Conservation (phyloP, 2,329 filamentous ascomycete genomes). For the Colletotrichum higginsianum region DNA sequence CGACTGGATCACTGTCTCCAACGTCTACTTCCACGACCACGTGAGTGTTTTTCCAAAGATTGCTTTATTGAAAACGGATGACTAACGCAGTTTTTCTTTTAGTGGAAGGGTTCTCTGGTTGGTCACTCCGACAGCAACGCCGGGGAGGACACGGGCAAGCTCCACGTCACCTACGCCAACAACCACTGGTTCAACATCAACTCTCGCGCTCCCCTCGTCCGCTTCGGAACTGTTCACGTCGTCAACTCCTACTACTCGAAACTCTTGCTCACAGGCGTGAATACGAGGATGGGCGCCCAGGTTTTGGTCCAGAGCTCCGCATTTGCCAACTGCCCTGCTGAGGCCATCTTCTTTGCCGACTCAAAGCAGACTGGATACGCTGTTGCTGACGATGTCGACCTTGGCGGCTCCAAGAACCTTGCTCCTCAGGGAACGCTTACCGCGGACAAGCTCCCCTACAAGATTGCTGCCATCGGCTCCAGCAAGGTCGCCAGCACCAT, state of each 20-base stretch:
- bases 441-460: conserved; percentile 65
- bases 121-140: conserved; percentile 73
- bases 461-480: conserved; percentile 57
- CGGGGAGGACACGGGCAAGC: conserved; percentile 70
- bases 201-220: conserved; percentile 71
- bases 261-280: conserved; percentile 63
- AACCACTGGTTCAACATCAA: conserved; percentile 75
- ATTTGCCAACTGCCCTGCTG: conserved; percentile 57
- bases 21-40: conserved; percentile 62
- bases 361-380: conserved; percentile 57
- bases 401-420: conserved; percentile 61
- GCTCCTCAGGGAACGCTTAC: conserved; percentile 63
- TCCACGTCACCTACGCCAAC: conserved; percentile 73
- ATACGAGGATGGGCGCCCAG: conserved; percentile 67
- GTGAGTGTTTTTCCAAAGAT: neutral
- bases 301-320: conserved; percentile 67
- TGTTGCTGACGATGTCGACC: conserved; percentile 55
- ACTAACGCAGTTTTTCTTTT: conserved; percentile 54
- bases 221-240: conserved; percentile 73
- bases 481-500: conserved; percentile 59
- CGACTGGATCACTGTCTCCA: conserved; percentile 60
- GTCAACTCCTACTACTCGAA: conserved; percentile 60
- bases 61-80: neutral
- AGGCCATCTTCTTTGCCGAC: conserved; percentile 53
- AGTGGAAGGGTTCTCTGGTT: conserved; percentile 70